Percentiles rank a stretch among this genome's conserved stretches.
phyloP scores from a whole-genome alignment of 2,329 filamentous ascomycete species.

The Colletotrichum sidae region DNA sequence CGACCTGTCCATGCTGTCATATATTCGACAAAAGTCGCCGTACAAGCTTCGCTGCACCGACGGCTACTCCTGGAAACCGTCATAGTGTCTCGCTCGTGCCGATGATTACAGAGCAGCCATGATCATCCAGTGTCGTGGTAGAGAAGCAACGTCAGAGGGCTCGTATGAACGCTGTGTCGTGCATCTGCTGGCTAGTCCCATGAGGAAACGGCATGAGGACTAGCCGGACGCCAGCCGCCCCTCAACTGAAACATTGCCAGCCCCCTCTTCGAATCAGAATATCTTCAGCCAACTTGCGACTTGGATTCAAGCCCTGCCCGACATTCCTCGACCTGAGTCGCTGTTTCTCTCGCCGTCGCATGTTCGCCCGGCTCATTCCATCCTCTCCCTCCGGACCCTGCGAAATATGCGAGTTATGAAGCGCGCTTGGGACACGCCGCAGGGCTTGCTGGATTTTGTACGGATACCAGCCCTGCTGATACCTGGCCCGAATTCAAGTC shows the following conservation, averaged over 20 bases:
- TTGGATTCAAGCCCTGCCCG: background rate
- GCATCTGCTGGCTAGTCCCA: constrained; percentile 1
- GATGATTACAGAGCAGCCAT: background rate
- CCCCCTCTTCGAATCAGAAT: background rate
- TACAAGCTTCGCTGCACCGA: constrained; percentile 21
- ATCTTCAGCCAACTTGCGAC: constrained; percentile 11
- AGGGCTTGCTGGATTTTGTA: too few relatives aligned
- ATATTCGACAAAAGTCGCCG: constrained; percentile 15
- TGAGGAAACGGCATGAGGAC: constrained; percentile 29
- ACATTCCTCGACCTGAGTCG: constrained; percentile 20
- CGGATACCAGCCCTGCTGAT: constrained; percentile 1
- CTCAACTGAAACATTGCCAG: constrained; percentile 22
- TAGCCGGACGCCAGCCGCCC: constrained; percentile 27
- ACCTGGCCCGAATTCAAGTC: constrained; percentile 22
- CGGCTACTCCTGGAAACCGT: constrained; percentile 6
- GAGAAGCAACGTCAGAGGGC: background rate
- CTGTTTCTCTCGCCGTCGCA: constrained; percentile 30
- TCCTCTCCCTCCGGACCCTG: background rate
- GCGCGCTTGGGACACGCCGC: too few relatives aligned
- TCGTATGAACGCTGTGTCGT: constrained; percentile 2
- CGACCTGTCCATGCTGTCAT: too few relatives aligned
- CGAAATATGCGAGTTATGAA: too few relatives aligned
- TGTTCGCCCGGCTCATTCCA: background rate
- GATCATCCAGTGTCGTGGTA: background rate
- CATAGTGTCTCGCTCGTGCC: constrained; percentile 6